Conservation (phyloP, 208 protist genomes). For the Naegleria fowleri region DNA sequence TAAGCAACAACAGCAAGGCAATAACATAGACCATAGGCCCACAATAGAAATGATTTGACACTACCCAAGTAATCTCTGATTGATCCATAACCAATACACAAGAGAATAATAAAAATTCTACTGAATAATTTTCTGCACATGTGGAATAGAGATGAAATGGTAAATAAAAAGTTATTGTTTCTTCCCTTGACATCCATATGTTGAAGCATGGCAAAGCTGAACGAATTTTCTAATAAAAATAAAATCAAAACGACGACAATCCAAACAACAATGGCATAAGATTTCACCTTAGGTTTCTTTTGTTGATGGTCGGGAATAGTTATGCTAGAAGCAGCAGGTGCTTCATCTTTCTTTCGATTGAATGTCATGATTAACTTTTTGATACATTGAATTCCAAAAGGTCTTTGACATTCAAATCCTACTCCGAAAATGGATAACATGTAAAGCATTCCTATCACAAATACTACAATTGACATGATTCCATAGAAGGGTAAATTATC, state of each 20-base stretch:
- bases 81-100: not conserved
- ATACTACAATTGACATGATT: not conserved
- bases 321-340: not conserved
- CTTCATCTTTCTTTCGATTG: not conserved
- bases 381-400: not conserved
- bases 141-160: not conserved
- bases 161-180: not conserved
- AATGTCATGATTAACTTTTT: not conserved
- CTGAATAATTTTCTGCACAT: not conserved
- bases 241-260: not conserved
- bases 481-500: not conserved
- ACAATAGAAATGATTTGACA: not conserved
- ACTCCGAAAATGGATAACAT: not conserved
- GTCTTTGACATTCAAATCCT: not conserved
- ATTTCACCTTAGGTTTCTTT: not conserved
- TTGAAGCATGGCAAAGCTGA: not conserved
- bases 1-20: not conserved
- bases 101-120: not conserved
- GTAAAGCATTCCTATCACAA: not conserved
- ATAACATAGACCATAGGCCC: not conserved
- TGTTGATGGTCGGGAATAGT: not conserved
- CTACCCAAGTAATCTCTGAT: not conserved
- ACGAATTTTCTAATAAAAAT: conserved; percentile 5
- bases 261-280: not conserved
- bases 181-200: not conserved